These are phyloP conservation scores for Steccherinum ochraceum DNA, from an alignment of 768 basidiomycete genomes.

Conservation along the genomic window DNA sequence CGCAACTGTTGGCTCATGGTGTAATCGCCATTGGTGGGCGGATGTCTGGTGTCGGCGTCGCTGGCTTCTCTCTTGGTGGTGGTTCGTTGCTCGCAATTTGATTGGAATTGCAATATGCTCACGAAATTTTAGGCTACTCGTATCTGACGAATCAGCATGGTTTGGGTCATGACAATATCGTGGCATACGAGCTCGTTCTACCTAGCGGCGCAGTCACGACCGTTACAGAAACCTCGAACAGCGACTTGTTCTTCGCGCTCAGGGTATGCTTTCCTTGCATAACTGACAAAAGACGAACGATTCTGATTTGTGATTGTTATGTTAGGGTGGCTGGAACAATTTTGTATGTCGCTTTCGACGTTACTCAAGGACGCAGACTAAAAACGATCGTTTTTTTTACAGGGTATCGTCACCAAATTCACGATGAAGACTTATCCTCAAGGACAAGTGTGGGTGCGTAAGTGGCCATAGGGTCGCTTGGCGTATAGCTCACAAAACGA, in stretches of 20 bases:
- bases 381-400: background rate
- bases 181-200: slow-evolving; percentile 50
- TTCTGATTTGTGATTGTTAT: too few relatives aligned
- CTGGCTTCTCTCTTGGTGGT: slow-evolving; percentile 41
- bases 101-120: background rate
- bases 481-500: background rate
- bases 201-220: slow-evolving; percentile 40
- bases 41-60: slow-evolving; percentile 39
- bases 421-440: slow-evolving; percentile 50
- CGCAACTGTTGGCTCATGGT: slow-evolving; percentile 38
- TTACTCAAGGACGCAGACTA: background rate
- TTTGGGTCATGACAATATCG: slow-evolving; percentile 47
- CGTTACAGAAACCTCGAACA: slow-evolving; percentile 26
- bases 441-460: slow-evolving; percentile 50
- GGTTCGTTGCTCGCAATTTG: slow-evolving; percentile 22
- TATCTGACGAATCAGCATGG: slow-evolving; percentile 59
- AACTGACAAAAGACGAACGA: background rate
- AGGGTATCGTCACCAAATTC: slow-evolving; percentile 58
- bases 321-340: slow-evolving; percentile 58
- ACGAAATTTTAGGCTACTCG: slow-evolving; percentile 47
- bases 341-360: slow-evolving; percentile 29
- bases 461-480: slow-evolving; percentile 3
- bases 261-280: slow-evolving; percentile 26
- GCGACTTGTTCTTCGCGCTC: slow-evolving; percentile 40
- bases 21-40: slow-evolving; percentile 57